Base-by-base conservation (phyloP, 768 basidiomycete species). In the Pleurotus tuoliensis region DNA sequence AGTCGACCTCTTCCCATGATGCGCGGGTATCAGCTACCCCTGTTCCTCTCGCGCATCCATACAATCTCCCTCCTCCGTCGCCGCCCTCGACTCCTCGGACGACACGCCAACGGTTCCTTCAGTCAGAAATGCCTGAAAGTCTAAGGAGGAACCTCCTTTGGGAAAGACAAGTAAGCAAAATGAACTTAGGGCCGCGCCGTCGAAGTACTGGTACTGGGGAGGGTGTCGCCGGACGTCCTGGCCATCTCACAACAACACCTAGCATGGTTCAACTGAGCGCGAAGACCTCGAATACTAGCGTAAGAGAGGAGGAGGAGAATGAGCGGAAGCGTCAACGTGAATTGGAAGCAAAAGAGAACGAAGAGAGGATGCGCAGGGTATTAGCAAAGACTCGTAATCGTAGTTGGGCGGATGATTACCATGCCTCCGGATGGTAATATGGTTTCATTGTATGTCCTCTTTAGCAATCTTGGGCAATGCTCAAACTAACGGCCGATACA, bases 41-140 rank as follows among this genome's bases (percentile, higher is more conserved):
- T 1, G 84, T 86, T 48, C 82, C 84, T 9, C 27, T 53, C 2
- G 77, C 76, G 6, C 80, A 78, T 66, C 86, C 89, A 5, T 90
- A 91, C 71, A 88, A 90, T 63, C 78, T 92, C 22, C 90, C 90
- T 0, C 76, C 80, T 3, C 73, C 81, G 30, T 72, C 77, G 0
- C 73, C 82, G 15, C 90, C 90, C 2, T 87, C 88, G 61, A 92
- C 91, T 0, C 94, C 94, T 0, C 84, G 89, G 37, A 92, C 94
- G 43, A 94, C 92, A 2, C 81, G 94, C 2, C 77, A 90, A 49
- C 79, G 82, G 61, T 95, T 95, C 90, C 76, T 95, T 46, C 78
- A 85, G 55, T 88, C 86, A 3, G 94, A 96, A 70, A 75, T 96
- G 66, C 87, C 88, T 30, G 94, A 96, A 71, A 88, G 86, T 57